phyloP scores from a whole-genome alignment of 108 stramenopile genomes.

The Cylindrotheca fusiformis region DNA sequence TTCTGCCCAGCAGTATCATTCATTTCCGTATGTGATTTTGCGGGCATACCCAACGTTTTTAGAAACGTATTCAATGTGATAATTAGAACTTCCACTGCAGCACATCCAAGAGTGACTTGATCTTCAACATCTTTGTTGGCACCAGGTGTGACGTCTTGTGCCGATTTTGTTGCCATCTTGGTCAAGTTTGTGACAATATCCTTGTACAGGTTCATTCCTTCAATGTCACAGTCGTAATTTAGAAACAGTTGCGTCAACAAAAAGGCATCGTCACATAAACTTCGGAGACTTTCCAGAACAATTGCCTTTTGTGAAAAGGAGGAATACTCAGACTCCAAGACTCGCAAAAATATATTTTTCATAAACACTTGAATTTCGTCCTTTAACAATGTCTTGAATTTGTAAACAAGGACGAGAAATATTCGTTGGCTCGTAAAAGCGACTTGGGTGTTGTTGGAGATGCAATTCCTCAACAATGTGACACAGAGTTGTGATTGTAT shows the following conservation, averaged over 20 bases:
- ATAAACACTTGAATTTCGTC: conserved; percentile 95
- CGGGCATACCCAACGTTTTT: conserved; percentile 57
- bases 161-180: conserved; percentile 47
- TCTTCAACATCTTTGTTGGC: conserved; percentile 38
- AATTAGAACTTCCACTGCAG: conserved; percentile 67
- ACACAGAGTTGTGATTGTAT: conserved; percentile 89
- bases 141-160: neutral
- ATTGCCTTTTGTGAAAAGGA: conserved; percentile 90
- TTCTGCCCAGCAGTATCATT: conserved; percentile 30
- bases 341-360: conserved; percentile 88
- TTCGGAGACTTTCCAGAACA: conserved; percentile 84
- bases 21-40: conserved; percentile 40
- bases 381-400: conserved; percentile 90
- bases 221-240: conserved; percentile 96
- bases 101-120: conserved; percentile 44
- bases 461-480: conserved; percentile 92
- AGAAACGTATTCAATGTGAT: conserved; percentile 59
- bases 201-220: conserved; percentile 84
- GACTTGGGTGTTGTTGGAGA: conserved; percentile 82
- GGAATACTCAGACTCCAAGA: conserved; percentile 90
- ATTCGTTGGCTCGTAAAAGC: conserved; percentile 91
- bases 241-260: conserved; percentile 90
- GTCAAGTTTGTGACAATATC: conserved; percentile 85
- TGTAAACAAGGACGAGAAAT: conserved; percentile 86
- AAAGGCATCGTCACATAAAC: conserved; percentile 77